These are phyloP conservation scores for Davidsoniella neocaledoniae DNA, from an alignment of 2,329 filamentous ascomycete genomes.

Conservation along the genomic window DNA sequence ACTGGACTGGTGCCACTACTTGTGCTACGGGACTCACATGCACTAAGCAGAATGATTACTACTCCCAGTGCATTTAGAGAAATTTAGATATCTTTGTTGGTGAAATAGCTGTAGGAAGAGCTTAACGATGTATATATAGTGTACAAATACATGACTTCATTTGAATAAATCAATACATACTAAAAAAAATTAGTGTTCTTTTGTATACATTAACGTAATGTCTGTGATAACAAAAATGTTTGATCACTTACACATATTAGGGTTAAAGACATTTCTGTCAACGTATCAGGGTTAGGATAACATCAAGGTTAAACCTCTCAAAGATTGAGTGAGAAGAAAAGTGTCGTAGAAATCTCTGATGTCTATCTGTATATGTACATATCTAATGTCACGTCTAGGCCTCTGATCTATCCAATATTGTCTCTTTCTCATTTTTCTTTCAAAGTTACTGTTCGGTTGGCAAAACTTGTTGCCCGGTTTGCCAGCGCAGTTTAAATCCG, in stretches of 20 bases:
- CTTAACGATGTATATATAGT: not conserved
- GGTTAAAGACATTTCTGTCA: too few species aligned
- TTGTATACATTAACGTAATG: too few species aligned
- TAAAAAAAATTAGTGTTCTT: too few species aligned
- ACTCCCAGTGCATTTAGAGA: conserved; percentile 25
- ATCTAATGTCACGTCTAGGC: too few species aligned
- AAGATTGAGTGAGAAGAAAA: not conserved
- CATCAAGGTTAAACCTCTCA: not conserved
- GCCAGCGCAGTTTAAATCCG: too few species aligned
- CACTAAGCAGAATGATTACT: conserved; percentile 23
- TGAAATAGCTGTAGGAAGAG: not conserved
- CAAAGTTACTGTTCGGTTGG: too few species aligned
- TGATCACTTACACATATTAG: too few species aligned
- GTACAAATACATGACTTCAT: not conserved
- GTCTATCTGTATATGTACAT: not conserved
- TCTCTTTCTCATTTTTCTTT: too few species aligned
- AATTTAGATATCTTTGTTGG: not conserved
- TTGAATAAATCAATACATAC: not conserved
- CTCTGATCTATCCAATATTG: too few species aligned
- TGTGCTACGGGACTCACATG: conserved; percentile 23
- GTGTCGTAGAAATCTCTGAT: not conserved
- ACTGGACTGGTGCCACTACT: conserved; percentile 21
- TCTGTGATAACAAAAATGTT: too few species aligned
- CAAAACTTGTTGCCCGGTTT: too few species aligned
- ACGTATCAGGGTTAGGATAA: too few species aligned